These are phyloP conservation scores for Rhizophagus clarus DNA, from an alignment of 192 early-diverging fungal genomes.

Conservation along the genomic window DNA sequence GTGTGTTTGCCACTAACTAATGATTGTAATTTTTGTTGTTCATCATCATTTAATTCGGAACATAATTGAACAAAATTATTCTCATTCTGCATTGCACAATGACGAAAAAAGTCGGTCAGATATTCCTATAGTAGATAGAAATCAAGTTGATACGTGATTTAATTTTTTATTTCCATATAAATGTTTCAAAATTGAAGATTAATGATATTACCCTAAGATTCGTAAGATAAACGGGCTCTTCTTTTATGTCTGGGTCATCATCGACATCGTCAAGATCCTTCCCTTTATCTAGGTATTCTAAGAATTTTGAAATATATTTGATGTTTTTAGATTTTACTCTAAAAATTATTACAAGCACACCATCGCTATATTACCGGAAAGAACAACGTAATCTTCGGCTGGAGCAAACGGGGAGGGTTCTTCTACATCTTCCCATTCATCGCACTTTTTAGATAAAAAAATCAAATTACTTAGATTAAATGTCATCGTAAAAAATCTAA, in stretches of 20 bases:
- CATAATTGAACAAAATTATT: slow-evolving; percentile 28
- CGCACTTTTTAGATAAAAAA: slow-evolving; percentile 39
- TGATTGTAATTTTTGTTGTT: slow-evolving; percentile 7
- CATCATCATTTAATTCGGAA: background rate
- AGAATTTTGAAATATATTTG: slow-evolving; percentile 6
- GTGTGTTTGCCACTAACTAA: background rate
- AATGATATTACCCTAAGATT: slow-evolving; percentile 60
- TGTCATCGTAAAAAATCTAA: slow-evolving; percentile 31
- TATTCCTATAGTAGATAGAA: slow-evolving; percentile 47
- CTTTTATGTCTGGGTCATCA: slow-evolving; percentile 64
- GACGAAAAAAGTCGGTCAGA: slow-evolving; percentile 58
- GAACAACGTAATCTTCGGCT: slow-evolving; percentile 48
- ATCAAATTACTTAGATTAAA: slow-evolving; percentile 28
- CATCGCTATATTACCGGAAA: slow-evolving; percentile 42
- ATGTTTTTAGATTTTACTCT: slow-evolving; percentile 15
- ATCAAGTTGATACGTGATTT: background rate
- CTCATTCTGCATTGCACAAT: slow-evolving; percentile 40
- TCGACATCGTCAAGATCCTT: slow-evolving; percentile 65
- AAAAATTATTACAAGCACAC: background rate
- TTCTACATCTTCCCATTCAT: slow-evolving; percentile 69
- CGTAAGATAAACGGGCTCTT: slow-evolving; percentile 66
- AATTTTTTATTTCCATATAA: background rate
- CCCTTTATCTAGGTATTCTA: slow-evolving; percentile 45
- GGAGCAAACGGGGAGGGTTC: slow-evolving; percentile 49
- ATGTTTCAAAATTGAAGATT: background rate